Percentiles rank a stretch among this genome's conserved stretches.
Conservation (phyloP, 1,284 basidiomycete species). For the Ustilago trichophora region DNA sequence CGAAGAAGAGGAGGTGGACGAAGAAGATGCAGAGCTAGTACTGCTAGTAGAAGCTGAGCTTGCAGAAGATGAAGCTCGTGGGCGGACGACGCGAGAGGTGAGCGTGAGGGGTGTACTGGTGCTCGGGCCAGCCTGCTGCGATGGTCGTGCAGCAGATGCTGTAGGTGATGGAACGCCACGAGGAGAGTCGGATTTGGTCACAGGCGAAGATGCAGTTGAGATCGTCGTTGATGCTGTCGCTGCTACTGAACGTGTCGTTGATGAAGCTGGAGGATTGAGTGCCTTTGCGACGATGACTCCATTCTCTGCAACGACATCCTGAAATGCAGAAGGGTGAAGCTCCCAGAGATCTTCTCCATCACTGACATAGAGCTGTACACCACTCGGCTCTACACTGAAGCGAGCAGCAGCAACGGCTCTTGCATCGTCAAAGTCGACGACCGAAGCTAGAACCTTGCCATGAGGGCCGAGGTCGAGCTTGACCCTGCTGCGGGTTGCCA, state of each 20-base stretch:
- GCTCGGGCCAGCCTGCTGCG: neutral
- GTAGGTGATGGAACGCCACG: neutral
- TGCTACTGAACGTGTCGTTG: neutral
- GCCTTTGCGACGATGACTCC: slow-evolving; percentile 32
- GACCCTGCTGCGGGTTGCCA: slow-evolving; percentile 19
- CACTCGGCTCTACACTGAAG: slow-evolving; percentile 6
- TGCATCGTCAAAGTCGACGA: slow-evolving; percentile 28
- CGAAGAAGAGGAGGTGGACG: slow-evolving; percentile 6
- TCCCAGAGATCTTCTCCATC: slow-evolving; percentile 45
- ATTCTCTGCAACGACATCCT: slow-evolving; percentile 34
- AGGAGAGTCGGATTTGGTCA: slow-evolving; percentile 4
- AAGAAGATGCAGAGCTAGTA: slow-evolving; percentile 2
- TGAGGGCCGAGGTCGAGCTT: slow-evolving; percentile 43
- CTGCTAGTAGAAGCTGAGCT: neutral
- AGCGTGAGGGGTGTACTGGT: neutral
- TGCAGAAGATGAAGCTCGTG: slow-evolving; percentile 4
- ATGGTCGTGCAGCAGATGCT: neutral
- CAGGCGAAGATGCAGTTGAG: neutral
- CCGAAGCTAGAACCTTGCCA: slow-evolving; percentile 42
- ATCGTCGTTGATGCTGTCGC: neutral
- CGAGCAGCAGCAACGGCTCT: slow-evolving; percentile 29
- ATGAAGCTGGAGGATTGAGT: neutral
- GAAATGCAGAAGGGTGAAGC: slow-evolving; percentile 35
- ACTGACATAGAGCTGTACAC: slow-evolving; percentile 31
- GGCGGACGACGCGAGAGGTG: neutral